Percentiles rank a stretch among this genome's conserved stretches.
Evolutionary conservation across 2,329 filamentous ascomycete genomes (phyloP).

Genomic region (Fusarium ramigenum): DNA sequence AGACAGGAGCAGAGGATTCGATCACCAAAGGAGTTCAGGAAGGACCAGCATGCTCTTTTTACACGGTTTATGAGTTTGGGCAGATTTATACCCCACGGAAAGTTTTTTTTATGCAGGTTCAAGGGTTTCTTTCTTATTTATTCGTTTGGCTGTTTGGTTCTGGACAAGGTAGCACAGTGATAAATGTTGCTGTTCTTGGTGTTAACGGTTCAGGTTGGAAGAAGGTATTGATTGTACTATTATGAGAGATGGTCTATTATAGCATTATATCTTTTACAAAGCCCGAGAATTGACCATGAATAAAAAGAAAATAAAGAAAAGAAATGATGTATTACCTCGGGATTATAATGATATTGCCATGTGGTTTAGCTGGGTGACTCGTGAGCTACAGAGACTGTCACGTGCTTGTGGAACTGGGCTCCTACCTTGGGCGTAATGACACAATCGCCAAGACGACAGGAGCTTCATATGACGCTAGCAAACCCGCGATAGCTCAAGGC

Average conservation of each 20-base stretch:
- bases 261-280: neutral
- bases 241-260: neutral
- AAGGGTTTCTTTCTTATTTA: slow-evolving; percentile 25
- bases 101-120: slow-evolving; percentile 42
- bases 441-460: slow-evolving; percentile 40
- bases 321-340: neutral
- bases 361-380: neutral
- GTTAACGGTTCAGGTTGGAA: slow-evolving; percentile 25
- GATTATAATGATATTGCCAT: neutral
- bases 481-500: slow-evolving; percentile 42
- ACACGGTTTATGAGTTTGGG: slow-evolving; percentile 33
- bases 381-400: slow-evolving; percentile 33
- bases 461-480: slow-evolving; percentile 39
- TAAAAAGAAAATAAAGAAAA: neutral
- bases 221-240: slow-evolving; percentile 10
- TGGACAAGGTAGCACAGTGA: slow-evolving; percentile 24
- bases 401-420: slow-evolving; percentile 40
- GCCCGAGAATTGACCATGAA: neutral
- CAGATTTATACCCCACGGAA: slow-evolving; percentile 47
- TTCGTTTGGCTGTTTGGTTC: slow-evolving; percentile 1
- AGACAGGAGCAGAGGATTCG: slow-evolving; percentile 3
- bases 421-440: slow-evolving; percentile 43
- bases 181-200: slow-evolving; percentile 22
- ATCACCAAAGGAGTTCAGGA: slow-evolving; percentile 35
- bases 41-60: slow-evolving; percentile 15